Base-by-base conservation (phyloP, 768 basidiomycete species). In the Tubosaeta sp. region DNA sequence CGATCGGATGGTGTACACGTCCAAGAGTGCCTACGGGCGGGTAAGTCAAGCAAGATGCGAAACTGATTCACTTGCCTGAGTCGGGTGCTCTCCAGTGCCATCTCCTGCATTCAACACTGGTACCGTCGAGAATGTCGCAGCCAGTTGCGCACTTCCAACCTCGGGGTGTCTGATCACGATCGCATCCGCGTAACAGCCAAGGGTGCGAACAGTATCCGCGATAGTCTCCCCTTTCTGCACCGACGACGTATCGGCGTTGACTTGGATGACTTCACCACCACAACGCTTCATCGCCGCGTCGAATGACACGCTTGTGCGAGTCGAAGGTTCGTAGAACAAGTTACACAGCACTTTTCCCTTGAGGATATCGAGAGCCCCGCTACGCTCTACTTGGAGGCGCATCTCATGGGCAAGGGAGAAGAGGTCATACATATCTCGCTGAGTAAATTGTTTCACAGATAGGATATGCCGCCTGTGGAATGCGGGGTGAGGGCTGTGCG, bases 251-350 rank as follows among this genome's bases (percentile, higher is more conserved):
- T 92, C 90, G 3, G 82, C 81, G 38, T 80, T 80, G 51, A 97
- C 80, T 51, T 87, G 80, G n/a, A 97, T 85, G 35, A 97, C 95
- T 62, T 95, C 84, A 17, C 97, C 97, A 26, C 97, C 97, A 62
- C 93, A 93, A 46, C 97, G 84, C 70, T 97, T 95, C 97, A 98
- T 99, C 11, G 97, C 97, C 3, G 95, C 88, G 66, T 99, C 95
- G 63, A 99, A 99, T 9, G 95, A 97, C 5, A 88, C 80, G 56
- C 91, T 93, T 4, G 97, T 99, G 32, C 97, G 81, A 3, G 97
- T 99, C 3, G 94, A 97, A 1, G 95, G 91, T 68, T 99, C 97
- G 68, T 93, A 99, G 78, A 99, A 99, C 34, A 95, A 67, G 19
- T 85, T 94, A 65, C 88, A 92, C 6, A 99, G 79, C 1, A 99